Evolutionary conservation across 169 alveolate species (phyloP), one percentile per base, ranked within the genome.

Genomic region (Eimeria tenella): DNA sequence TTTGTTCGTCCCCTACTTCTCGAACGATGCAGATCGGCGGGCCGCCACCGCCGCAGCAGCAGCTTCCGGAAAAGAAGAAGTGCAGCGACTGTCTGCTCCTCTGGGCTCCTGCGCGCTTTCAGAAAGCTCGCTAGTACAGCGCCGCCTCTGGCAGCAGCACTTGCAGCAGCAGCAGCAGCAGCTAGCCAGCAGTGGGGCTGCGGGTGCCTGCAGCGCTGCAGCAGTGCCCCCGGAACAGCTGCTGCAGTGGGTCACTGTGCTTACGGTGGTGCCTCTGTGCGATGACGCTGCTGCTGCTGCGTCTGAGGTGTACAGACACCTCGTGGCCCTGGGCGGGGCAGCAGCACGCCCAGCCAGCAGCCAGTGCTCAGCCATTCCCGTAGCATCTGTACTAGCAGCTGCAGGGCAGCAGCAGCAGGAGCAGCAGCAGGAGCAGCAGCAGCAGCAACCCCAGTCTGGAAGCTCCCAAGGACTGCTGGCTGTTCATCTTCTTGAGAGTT

Each of bases 191-290:
- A 21, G 4, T 0, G 82, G 82, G 56, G 60, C 25, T 11, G 31
- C 50, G 19, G 21, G 75, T 53, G 15, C 31, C 11, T 55, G 75
- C 77, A 56, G 55, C n/a, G 4, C 90, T 25, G n/a, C 90, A 23
- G 21, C 90, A 56, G n/a, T 58, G 21, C 68, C 90, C 4, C 75
- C 10, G 49, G 90, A 52, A 19, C 60, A 82, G 75, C 90, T 82
- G 53, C 31, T 77, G 62, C 90, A 82, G 90, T 82, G 90, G 90
- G 25, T 13, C 49, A 31, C 75, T 5, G 49, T 23, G 19, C 75
- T 82, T 56, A 55, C 5, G 7, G 75, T 82, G 19, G 90, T 82
- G 49, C 90, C 90, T 7, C 90, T 82, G 31, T 82, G 90, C 50
- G 56, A 21, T 3, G 90, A 82, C 1, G 90, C 90, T 11, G 77